Evolutionary conservation across 768 basidiomycete species (phyloP), one percentile per base, ranked within the genome.

Genomic region (Leccinum uliginosum): DNA sequence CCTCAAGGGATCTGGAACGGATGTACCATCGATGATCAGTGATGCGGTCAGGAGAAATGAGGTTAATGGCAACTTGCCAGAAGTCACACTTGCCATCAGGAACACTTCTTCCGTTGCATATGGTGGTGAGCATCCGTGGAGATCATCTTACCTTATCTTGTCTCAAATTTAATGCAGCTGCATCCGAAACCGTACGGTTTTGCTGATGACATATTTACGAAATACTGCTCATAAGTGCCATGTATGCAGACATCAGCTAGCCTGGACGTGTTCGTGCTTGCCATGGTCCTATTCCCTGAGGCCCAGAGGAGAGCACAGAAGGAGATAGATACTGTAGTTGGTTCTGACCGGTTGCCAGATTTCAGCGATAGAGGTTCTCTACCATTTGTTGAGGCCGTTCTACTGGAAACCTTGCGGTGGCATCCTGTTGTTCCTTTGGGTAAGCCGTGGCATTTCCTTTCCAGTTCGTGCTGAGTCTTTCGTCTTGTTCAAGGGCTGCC

Each of bases 271-370:
- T 67, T 71, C 52, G 24, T 71, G n/a, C 69, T 71, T 14, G 59
- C 65, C 10, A 70, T 70, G 68, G 59, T 66, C 32, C 51, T 70
- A 49, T 65, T 60, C n/a, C 69, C 68, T 5, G 65, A 63, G 17
- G 62, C 40, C 4, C 67, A 65, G 45, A 56, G 24, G 45, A 65
- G 50, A 53, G 67, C 62, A 23, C 68, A 69, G 24, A 55, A 56
- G 29, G 69, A 70, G 58, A 63, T 70, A 53, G 59, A 67, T 26
- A 24, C 32, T 24, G 55, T 69, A 12, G 52, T 71, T 3, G 68
- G 67, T 14, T 47, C 51, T 27, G 53, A 59, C 10, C 52, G 63
- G 32, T 44, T 70, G 11, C 69, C 68, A 1, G 52, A 26, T 49
- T 69, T 70, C 48, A 50, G 46, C 17, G 69, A 70, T 44, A 59